Evolutionary conservation across 2,329 filamentous ascomycete species (phyloP).

Genomic region (Cercospora berteroae): DNA sequence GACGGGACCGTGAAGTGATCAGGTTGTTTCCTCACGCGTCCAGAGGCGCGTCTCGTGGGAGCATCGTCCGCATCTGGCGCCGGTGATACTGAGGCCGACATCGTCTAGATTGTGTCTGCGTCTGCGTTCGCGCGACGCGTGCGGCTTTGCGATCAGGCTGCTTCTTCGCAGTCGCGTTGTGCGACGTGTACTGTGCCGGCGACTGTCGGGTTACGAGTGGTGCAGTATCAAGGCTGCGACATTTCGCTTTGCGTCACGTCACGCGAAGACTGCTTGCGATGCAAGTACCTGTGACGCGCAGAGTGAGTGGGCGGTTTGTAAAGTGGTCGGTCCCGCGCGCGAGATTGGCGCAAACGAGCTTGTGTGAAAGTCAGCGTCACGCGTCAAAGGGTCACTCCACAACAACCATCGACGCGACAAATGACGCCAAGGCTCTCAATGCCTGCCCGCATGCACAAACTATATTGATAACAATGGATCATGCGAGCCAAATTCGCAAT

Average conservation of each 20-base stretch:
- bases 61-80: constrained; percentile 41
- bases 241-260: not conserved
- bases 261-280: not conserved
- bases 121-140: constrained; percentile 11
- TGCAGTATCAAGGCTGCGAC: not conserved
- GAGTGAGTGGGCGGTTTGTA: not conserved
- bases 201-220: not conserved
- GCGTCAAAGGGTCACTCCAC: constrained; percentile 2
- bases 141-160: constrained; percentile 1
- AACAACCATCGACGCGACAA: constrained; percentile 2
- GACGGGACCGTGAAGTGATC: constrained; percentile 34
- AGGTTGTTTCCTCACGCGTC: constrained; percentile 45
- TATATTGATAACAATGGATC: not conserved
- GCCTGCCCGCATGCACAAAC: not conserved
- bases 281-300: not conserved
- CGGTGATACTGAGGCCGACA: constrained; percentile 26
- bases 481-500: not conserved
- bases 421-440: not conserved
- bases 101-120: not conserved
- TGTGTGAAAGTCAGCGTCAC: not conserved
- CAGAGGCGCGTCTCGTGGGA: constrained; percentile 61
- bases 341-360: not conserved
- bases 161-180: not conserved
- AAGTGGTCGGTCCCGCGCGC: constrained; percentile 2
- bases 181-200: not conserved